Percentiles rank a stretch among this genome's conserved stretches.
Conservation (phyloP, 345 rosid species). For the Mangifera indica region DNA sequence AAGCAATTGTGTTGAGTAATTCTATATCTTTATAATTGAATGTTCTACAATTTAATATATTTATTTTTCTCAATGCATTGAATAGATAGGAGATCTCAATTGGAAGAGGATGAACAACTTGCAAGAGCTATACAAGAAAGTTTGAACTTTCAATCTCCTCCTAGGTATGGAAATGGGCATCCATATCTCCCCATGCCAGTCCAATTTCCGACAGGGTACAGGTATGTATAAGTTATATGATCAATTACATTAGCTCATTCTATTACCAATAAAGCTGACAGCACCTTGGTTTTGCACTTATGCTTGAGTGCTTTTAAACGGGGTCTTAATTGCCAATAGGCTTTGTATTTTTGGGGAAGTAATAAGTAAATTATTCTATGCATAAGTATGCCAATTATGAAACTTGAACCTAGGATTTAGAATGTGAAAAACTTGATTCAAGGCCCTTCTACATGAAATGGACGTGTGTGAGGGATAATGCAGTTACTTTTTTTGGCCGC, state of each 20-base stretch:
- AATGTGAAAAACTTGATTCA: background rate
- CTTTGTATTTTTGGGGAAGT: conserved; percentile 2
- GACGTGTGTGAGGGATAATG: background rate
- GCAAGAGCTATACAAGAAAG: conserved; percentile 93
- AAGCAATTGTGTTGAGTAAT: too few species aligned
- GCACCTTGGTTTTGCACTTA: conserved; percentile 4
- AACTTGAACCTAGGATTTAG: background rate
- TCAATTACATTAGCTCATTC: conserved; percentile 5
- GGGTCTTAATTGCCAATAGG: background rate
- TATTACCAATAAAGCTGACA: background rate
- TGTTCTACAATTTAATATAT: too few species aligned
- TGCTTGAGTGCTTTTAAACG: background rate
- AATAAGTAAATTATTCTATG: background rate
- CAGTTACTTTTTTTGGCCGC: background rate
- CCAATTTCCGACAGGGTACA: conserved; percentile 64
- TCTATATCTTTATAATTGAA: too few species aligned
- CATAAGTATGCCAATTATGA: background rate
- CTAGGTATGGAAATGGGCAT: conserved; percentile 38
- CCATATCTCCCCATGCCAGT: conserved; percentile 35
- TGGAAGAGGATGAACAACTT: conserved; percentile 89
- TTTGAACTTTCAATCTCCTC: conserved; percentile 61
- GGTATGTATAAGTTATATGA: conserved; percentile 42
- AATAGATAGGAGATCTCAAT: conserved; percentile 50
- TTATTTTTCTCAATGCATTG: background rate
- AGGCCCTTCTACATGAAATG: background rate